Evolutionary conservation across 805 yeast genomes (phyloP).

Genomic region (Vanderwaltozyma tropicalis): DNA sequence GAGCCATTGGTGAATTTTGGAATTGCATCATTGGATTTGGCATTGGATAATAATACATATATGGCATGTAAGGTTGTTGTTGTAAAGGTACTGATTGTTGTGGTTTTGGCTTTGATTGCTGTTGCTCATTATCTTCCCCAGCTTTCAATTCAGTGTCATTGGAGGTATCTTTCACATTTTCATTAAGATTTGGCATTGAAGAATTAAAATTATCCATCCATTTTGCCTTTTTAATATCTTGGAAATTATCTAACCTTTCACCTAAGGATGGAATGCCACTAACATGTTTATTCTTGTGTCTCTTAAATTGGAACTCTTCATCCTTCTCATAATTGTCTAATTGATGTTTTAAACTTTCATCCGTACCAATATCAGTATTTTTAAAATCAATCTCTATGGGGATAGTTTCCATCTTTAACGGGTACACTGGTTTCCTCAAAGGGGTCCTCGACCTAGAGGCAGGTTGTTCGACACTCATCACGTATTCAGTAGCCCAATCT

Average conservation of each 20-base stretch:
- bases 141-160: no score
- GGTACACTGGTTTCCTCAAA: conserved; percentile 12
- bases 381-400: conserved; percentile 8
- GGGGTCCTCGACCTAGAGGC: conserved; percentile 1
- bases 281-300: conserved; percentile 19
- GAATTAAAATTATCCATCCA: conserved; percentile 28
- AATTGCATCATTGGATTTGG: conserved; percentile 15
- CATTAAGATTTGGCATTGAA: background rate
- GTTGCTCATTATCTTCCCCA: background rate
- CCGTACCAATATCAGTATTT: conserved; percentile 3
- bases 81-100: conserved; percentile 5
- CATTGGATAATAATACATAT: conserved; percentile 20
- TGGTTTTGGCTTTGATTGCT: background rate
- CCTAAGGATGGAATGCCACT: conserved; percentile 23
- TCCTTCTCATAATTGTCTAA: conserved; percentile 16
- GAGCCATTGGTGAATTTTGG: conserved; percentile 13
- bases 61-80: conserved; percentile 15
- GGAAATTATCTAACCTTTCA: conserved; percentile 23
- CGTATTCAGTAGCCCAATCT: no score
- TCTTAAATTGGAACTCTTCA: conserved; percentile 25
- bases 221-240: conserved; percentile 21
- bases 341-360: conserved; percentile 6
- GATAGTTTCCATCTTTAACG: conserved; percentile 19
- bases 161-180: background rate
- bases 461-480: background rate